phyloP scores from a whole-genome alignment of 2,329 filamentous ascomycete genomes.

The Camillea tinctor region DNA sequence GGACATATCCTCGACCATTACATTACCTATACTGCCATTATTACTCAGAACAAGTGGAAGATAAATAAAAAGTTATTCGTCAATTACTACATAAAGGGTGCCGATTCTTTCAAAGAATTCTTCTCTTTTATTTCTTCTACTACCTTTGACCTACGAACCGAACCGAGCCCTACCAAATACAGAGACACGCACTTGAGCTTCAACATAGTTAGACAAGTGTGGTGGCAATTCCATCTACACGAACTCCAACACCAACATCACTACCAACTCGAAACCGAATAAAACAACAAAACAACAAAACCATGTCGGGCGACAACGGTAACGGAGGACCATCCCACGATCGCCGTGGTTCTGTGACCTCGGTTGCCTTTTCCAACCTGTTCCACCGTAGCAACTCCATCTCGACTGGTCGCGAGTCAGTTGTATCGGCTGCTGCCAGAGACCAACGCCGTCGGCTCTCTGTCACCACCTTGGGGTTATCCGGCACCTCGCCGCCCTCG shows the following conservation, averaged over 20 bases:
- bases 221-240: not conserved
- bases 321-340: constrained; percentile 29
- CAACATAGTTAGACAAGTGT: not conserved
- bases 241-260: not conserved
- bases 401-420: constrained; percentile 34
- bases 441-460: constrained; percentile 67
- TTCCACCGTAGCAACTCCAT: constrained; percentile 58
- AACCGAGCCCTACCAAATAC: not conserved
- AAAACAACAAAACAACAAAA: constrained; percentile 1
- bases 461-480: constrained; percentile 71
- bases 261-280: not conserved
- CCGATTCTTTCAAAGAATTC: not conserved
- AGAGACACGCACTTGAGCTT: not conserved
- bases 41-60: no score
- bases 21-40: no score
- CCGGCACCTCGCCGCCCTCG: constrained; percentile 64
- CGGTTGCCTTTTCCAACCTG: constrained; percentile 56
- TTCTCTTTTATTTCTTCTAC: not conserved
- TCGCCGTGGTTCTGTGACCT: constrained; percentile 57
- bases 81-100: not conserved
- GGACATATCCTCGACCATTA: not conserved
- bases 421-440: constrained; percentile 25
- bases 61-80: not conserved
- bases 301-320: constrained; percentile 33
- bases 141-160: not conserved